These are phyloP conservation scores for Gossypium lobatum DNA, from an alignment of 441 rosid species.

Conservation along the genomic window DNA sequence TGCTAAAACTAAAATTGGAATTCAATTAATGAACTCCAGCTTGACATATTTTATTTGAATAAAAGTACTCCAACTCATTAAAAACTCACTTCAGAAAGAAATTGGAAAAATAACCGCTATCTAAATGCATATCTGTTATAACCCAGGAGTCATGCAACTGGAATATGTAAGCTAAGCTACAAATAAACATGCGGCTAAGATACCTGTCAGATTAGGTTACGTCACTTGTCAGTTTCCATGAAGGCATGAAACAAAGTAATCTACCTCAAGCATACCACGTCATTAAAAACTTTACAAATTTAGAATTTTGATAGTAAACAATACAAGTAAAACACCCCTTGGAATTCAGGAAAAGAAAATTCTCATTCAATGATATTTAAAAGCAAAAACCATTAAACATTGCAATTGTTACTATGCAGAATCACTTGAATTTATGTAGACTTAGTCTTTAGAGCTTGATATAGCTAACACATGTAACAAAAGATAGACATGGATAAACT, in stretches of 20 bases:
- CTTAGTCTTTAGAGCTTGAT: background rate
- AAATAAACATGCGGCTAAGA: background rate
- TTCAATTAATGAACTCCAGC: background rate
- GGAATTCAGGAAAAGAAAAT: background rate
- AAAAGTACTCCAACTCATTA: slow-evolving; percentile 4
- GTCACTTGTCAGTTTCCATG: background rate
- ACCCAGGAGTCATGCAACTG: background rate
- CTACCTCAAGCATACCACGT: background rate
- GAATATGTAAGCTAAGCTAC: background rate
- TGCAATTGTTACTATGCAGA: background rate
- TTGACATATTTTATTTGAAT: background rate
- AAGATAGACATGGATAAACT: slow-evolving; percentile 20
- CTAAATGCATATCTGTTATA: slow-evolving; percentile 1
- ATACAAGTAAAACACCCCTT: background rate
- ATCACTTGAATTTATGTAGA: background rate
- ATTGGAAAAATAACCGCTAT: background rate
- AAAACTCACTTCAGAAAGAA: background rate
- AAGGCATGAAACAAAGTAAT: background rate
- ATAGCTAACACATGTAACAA: background rate
- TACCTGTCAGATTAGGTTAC: background rate
- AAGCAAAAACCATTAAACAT: slow-evolving; percentile 2
- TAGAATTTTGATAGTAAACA: background rate
- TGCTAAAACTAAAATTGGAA: background rate
- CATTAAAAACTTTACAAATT: background rate
- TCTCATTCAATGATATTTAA: background rate